These are phyloP conservation scores for Suhomyces choctaworum DNA, from an alignment of 1,139 yeast genomes.

Conservation along the genomic window DNA sequence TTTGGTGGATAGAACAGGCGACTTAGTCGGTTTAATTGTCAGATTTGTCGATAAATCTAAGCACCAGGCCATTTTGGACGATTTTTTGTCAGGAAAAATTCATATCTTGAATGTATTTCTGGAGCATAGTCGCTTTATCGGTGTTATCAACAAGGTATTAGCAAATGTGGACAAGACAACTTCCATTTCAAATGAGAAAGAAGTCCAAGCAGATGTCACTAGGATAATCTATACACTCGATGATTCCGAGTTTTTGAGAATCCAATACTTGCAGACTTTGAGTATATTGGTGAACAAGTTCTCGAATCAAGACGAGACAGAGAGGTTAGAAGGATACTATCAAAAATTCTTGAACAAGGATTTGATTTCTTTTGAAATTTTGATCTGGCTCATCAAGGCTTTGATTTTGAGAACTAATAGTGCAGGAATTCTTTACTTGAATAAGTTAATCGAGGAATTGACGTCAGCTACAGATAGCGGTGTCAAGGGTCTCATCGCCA, in stretches of 20 bases:
- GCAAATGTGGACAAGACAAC: conserved; percentile 49
- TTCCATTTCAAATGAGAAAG: conserved; percentile 12
- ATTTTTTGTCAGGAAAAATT: conserved; percentile 28
- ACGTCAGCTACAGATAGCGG: conserved; percentile 8
- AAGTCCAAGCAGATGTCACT: conserved; percentile 20
- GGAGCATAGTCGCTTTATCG: conserved; percentile 41
- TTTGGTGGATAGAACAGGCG: conserved; percentile 35
- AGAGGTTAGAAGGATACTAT: conserved; percentile 2
- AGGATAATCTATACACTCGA: conserved; percentile 17
- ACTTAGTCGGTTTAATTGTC: conserved; percentile 38
- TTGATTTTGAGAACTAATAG: conserved; percentile 59
- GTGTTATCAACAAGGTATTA: conserved; percentile 50
- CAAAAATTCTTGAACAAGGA: conserved; percentile 3
- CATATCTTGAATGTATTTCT: conserved; percentile 22
- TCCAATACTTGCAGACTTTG: conserved; percentile 61
- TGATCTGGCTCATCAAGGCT: conserved; percentile 74
- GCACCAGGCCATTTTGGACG: conserved; percentile 41
- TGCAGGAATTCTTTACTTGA: conserved; percentile 42
- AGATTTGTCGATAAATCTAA: conserved; percentile 37
- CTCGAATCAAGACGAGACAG: neutral
- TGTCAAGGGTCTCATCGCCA: conserved; percentile 35
- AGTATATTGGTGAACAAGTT: conserved; percentile 59
- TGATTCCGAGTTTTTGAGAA: conserved; percentile 34
- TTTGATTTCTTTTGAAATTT: conserved; percentile 44
- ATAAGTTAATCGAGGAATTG: conserved; percentile 23